Evolutionary conservation across 2,329 filamentous ascomycete species (phyloP).

Genomic region (Botrytis porri): DNA sequence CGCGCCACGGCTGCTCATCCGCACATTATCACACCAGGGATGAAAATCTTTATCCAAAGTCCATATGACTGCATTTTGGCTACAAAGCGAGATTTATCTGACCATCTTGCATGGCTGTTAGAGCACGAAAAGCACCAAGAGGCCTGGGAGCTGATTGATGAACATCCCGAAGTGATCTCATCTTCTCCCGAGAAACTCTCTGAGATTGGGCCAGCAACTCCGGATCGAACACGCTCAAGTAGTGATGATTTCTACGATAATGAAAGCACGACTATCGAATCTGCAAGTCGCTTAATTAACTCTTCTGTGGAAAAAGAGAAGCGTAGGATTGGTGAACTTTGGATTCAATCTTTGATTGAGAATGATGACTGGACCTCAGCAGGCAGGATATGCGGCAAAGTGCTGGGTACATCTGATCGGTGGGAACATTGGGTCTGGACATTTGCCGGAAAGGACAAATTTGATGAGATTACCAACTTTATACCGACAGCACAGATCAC

Average conservation of each 20-base stretch:
- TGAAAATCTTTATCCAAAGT: slow-evolving; percentile 91
- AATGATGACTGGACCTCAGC: slow-evolving; percentile 73
- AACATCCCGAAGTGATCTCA: slow-evolving; percentile 72
- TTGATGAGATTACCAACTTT: slow-evolving; percentile 83
- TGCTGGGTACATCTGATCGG: slow-evolving; percentile 71
- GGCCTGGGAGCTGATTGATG: slow-evolving; percentile 85
- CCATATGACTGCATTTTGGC: slow-evolving; percentile 96
- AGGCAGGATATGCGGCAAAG: slow-evolving; percentile 76
- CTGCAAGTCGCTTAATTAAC: slow-evolving; percentile 54
- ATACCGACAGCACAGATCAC: slow-evolving; percentile 76
- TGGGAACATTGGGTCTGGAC: slow-evolving; percentile 98
- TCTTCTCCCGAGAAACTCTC: slow-evolving; percentile 42
- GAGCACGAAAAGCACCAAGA: slow-evolving; percentile 77
- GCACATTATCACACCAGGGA: slow-evolving; percentile 46
- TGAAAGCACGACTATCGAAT: slow-evolving; percentile 59
- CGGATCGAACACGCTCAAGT: slow-evolving; percentile 37
- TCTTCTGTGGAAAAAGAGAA: slow-evolving; percentile 82
- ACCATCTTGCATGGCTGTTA: slow-evolving; percentile 83
- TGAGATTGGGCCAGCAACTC: slow-evolving; percentile 44
- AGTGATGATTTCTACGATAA: slow-evolving; percentile 74
- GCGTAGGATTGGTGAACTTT: slow-evolving; percentile 83
- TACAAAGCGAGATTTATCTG: slow-evolving; percentile 78
- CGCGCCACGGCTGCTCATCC: slow-evolving; percentile 36
- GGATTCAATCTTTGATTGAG: slow-evolving; percentile 82
- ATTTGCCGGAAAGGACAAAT: slow-evolving; percentile 80